phyloP scores from a whole-genome alignment of 108 stramenopile species.

The Cylindrotheca fusiformis region DNA sequence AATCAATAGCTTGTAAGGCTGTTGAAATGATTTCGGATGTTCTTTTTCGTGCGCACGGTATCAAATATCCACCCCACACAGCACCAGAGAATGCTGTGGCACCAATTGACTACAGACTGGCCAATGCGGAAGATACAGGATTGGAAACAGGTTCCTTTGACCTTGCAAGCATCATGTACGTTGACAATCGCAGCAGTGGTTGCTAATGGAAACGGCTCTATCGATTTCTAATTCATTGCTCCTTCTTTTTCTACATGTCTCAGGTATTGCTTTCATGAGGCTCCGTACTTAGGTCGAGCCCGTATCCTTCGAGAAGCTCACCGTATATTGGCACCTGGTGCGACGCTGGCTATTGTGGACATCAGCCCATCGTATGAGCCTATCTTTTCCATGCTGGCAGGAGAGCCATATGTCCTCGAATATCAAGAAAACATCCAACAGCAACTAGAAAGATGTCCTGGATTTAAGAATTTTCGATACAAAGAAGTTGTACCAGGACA shows the following conservation, averaged over 20 bases:
- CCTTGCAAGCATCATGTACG: conserved; percentile 45
- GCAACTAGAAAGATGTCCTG: conserved; percentile 37
- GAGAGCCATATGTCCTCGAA: conserved; percentile 84
- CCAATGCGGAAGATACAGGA: conserved; percentile 63
- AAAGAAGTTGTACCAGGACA: conserved; percentile 38
- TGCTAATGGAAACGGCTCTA: no score
- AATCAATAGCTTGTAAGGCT: neutral
- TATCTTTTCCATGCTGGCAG: conserved; percentile 60
- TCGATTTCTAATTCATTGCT: no score
- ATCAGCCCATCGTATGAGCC: conserved; percentile 68
- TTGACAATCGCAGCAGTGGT: no score
- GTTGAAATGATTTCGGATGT: neutral
- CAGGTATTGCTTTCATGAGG: conserved; percentile 75
- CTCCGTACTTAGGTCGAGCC: conserved; percentile 50
- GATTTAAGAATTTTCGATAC: conserved; percentile 25
- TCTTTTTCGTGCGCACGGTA: neutral
- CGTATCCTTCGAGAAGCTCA: conserved; percentile 64
- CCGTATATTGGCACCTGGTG: conserved; percentile 60
- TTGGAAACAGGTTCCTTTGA: conserved; percentile 50
- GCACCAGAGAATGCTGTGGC: neutral
- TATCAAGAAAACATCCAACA: conserved; percentile 83
- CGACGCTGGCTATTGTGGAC: conserved; percentile 73
- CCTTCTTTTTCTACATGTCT: no score
- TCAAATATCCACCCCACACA: neutral
- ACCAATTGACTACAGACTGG: conserved; percentile 14